phyloP scores from a whole-genome alignment of 228 moss, liverwort and hornwort genomes.

The Sphagnum fallax region DNA sequence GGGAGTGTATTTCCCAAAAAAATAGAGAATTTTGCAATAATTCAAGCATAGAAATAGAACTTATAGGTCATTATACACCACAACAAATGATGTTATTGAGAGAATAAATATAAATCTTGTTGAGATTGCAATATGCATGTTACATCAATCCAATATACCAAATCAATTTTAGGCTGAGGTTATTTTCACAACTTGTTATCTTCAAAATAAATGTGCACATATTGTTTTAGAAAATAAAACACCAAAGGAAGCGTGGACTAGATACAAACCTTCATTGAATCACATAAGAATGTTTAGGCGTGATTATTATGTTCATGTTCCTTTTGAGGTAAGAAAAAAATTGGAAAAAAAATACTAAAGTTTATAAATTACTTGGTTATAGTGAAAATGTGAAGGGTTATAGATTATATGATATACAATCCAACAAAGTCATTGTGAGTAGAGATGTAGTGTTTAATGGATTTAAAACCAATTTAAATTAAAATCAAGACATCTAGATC shows the following conservation, averaged over 20 bases:
- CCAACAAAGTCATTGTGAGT: not conserved
- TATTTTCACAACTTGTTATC: not conserved
- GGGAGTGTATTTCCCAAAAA: not conserved
- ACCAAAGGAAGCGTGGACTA: too few species aligned
- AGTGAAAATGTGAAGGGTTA: not conserved
- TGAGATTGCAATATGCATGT: slow-evolving; percentile 3
- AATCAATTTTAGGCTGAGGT: not conserved
- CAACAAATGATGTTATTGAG: not conserved
- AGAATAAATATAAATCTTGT: slow-evolving; percentile 1
- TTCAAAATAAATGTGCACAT: not conserved
- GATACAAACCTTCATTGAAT: too few species aligned
- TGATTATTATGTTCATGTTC: not conserved
- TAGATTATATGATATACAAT: too few species aligned
- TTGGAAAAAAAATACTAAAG: not conserved
- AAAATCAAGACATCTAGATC: not conserved
- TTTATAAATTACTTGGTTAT: not conserved
- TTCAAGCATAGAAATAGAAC: not conserved
- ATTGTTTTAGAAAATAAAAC: not conserved
- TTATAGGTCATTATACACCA: not conserved
- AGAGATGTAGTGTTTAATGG: not conserved
- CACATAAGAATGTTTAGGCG: not conserved
- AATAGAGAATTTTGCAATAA: not conserved
- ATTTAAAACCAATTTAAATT: too few species aligned
- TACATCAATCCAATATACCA: not conserved
- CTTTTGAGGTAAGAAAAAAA: not conserved